Conservation (phyloP, 2,329 filamentous ascomycete species). For the Botryotinia convoluta region DNA sequence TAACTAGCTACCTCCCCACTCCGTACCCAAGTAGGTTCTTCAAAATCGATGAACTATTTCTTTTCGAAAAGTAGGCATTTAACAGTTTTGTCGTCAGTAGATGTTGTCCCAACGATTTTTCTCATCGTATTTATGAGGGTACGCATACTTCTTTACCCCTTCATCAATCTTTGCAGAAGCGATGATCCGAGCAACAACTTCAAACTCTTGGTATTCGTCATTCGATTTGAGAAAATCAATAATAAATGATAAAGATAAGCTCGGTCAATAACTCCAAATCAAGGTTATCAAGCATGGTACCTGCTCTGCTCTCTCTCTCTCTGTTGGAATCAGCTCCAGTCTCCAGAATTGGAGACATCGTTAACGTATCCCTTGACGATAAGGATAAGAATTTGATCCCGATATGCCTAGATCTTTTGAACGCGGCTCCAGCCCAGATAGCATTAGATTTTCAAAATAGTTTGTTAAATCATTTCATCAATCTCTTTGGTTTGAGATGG, state of each 20-base stretch:
- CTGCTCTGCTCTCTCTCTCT: not conserved
- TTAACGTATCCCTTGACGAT: not conserved
- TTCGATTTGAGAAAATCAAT: not conserved
- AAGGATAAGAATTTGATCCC: not conserved
- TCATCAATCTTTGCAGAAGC: slow-evolving; percentile 10
- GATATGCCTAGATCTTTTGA: not conserved
- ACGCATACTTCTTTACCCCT: not conserved
- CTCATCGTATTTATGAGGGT: not conserved
- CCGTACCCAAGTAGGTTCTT: not conserved
- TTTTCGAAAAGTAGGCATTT: not conserved
- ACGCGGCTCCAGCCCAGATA: not conserved
- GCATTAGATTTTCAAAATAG: no score
- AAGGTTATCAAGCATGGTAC: not conserved
- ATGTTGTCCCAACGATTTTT: not conserved
- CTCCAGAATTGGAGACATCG: not conserved
- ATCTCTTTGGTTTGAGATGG: no score
- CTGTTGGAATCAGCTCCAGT: not conserved
- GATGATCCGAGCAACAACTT: not conserved
- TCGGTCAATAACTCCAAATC: not conserved
- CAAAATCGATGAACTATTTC: not conserved
- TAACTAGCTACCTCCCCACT: not conserved
- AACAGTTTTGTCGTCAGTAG: not conserved
- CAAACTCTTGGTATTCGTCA: not conserved
- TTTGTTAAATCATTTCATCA: no score
- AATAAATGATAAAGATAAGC: not conserved